Base-by-base conservation (phyloP, 1,139 yeast genomes). In the Pichia sp. region DNA sequence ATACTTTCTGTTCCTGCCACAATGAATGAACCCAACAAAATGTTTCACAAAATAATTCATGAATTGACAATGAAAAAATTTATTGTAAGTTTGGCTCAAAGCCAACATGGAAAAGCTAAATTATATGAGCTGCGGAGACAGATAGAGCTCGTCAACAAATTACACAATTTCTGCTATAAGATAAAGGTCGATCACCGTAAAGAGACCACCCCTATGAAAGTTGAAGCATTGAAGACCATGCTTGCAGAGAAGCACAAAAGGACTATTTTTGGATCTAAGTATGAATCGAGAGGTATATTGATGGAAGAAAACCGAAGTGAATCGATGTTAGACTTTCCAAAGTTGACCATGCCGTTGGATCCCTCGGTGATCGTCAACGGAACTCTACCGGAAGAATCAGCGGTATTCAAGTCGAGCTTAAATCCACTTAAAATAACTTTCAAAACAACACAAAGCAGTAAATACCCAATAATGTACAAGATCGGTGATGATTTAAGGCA, bases 401-500 rank as follows among this genome's bases (percentile, higher is more conserved):
- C 85, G 3, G 97, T 93, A 4, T 93, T 93, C 72, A 93, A 93
- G 67, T 86, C 96, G 59, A 87, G 96, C 42, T 74, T 93, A 64
- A 85, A 95, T 4, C 99, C 99, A 0, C 74, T 93, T 54, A 90
- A 90, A 66, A 78, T 93, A 45, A 81, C 90, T 0, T 84, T 93
- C 66, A 84, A 80, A 62, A 60, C 58, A 1, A 72, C 77, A 1
- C 71, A 69, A 15, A 87, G 85, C 0, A 38, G 49, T 0, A 54
- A 48, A 41, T 95, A 90, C 69, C 84, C 96, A 4, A 72, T 93
- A 47, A 93, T 95, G 87, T 90, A 90, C 72, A 95, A 95, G 68
- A 87, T 88, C 50, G 99, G 99, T 2, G 99, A 95, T 70, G 99
- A 95, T 67, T 74, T 95, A 52, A 76, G 98, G 57, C 99, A 95